Conservation (phyloP, 352 stramenopile species). For the Phytophthora tubulina region DNA sequence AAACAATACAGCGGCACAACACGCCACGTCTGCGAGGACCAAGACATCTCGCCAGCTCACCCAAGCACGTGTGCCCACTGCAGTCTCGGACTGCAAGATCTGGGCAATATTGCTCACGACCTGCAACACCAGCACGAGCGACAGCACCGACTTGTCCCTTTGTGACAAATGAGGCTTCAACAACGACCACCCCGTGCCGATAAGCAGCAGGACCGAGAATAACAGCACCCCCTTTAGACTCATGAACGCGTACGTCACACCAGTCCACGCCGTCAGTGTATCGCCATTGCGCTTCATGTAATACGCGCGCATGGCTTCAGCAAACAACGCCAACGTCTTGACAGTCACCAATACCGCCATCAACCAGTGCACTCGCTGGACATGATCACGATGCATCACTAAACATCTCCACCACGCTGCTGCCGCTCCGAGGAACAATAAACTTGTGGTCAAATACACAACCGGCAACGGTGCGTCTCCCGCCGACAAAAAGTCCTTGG, state of each 20-base stretch:
- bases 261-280: conserved; percentile 92
- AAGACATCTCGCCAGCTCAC: conserved; percentile 91
- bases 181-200: conserved; percentile 97
- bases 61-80: conserved; percentile 78
- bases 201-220: conserved; percentile 98
- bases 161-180: conserved; percentile 96
- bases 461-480: conserved; percentile 85
- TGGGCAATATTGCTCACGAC: conserved; percentile 96
- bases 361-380: conserved; percentile 94
- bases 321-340: conserved; percentile 95
- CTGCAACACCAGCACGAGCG: conserved; percentile 93
- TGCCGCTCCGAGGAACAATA: conserved; percentile 70
- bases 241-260: conserved; percentile 95
- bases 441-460: conserved; percentile 85
- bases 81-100: conserved; percentile 86
- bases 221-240: conserved; percentile 97
- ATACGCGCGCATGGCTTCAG: conserved; percentile 95
- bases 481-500: conserved; percentile 86
- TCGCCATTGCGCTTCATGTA: conserved; percentile 96
- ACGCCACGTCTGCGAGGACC: conserved; percentile 96
- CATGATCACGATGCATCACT: conserved; percentile 58
- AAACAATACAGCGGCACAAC: conserved; percentile 96
- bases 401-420: conserved; percentile 76
- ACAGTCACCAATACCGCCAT: conserved; percentile 95
- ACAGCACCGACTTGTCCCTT: conserved; percentile 95